Base-by-base conservation (phyloP, 2,329 filamentous ascomycete genomes). In the Colletotrichum sp. region DNA sequence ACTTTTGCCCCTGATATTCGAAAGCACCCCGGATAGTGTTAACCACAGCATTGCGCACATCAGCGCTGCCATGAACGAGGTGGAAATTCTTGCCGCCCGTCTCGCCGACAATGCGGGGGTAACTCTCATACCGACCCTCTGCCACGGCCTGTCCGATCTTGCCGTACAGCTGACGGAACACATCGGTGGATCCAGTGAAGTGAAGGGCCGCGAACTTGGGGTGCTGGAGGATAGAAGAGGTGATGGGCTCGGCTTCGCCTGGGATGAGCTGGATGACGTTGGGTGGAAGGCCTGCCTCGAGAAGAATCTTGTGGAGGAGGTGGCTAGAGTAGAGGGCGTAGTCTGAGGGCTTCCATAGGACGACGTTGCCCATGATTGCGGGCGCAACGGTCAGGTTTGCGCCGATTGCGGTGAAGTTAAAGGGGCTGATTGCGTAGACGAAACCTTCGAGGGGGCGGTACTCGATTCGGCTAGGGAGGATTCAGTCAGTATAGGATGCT, bases 351-450 rank as follows among this genome's bases (percentile, higher is more conserved):
- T 99, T 98, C 96, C 96, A 99, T 59, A 99, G 87, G 6, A 98
- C 95, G 3, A 98, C 96, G 84, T 98, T 98, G 75, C 96, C 96
- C 89, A 98, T 93, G 71, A 98, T 88, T 1, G 95, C 96, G 18
- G 96, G 96, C 1, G 95, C 94, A 62, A 92, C 94, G 16, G 94
- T 92, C 59, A 99, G 89, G 86, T 98, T 98, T 72, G 94, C 96
- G 16, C 93, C 96, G 80, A 99, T 98, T 78, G 96, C 96, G 24
- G 96, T 98, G 87, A 98, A 99, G 89, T 98, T 99, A 90, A 98
- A 99, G 63, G 96, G 96, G 75, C 94, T 95, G 80, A 98, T 92
- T 49, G 96, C 96, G 84, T 98, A 98, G 77, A 99, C 95, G 84
- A 99, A 98, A n/a, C 96, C 96, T 85, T 99, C 96, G 5, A 99